phyloP scores from a whole-genome alignment of 2,329 filamentous ascomycete genomes.

The Talaromyces sp. region DNA sequence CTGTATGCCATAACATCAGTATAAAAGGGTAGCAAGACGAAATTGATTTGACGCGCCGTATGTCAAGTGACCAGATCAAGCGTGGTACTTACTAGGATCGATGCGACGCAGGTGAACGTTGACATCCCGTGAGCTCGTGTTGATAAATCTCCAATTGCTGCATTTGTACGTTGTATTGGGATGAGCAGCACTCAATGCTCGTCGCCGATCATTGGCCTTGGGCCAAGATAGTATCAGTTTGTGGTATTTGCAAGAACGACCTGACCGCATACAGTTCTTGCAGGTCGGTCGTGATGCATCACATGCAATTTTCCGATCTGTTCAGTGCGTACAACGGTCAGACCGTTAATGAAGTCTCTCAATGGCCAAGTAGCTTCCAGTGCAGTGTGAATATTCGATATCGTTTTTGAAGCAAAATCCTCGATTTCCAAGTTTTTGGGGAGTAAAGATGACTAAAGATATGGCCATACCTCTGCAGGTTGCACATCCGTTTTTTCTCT shows the following conservation, averaged over 20 bases:
- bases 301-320: slow-evolving; percentile 10
- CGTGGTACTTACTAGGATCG: background rate
- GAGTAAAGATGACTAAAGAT: background rate
- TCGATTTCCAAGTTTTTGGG: background rate
- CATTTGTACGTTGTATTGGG: background rate
- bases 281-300: background rate
- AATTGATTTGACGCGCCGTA: background rate
- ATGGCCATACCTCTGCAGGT: background rate
- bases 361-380: background rate
- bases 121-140: background rate
- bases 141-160: slow-evolving; percentile 1
- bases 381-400: background rate
- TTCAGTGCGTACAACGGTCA: background rate
- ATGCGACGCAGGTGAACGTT: background rate
- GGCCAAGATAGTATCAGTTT: slow-evolving; percentile 4
- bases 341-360: background rate
- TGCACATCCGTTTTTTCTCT: background rate
- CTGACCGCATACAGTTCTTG: slow-evolving; percentile 3
- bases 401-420: background rate
- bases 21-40: too few species aligned
- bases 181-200: background rate
- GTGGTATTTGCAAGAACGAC: slow-evolving; percentile 1
- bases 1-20: background rate
- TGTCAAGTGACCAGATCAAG: background rate
- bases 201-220: background rate